Conservation (phyloP, 768 basidiomycete genomes). For the Gloeostereum incarnatum region DNA sequence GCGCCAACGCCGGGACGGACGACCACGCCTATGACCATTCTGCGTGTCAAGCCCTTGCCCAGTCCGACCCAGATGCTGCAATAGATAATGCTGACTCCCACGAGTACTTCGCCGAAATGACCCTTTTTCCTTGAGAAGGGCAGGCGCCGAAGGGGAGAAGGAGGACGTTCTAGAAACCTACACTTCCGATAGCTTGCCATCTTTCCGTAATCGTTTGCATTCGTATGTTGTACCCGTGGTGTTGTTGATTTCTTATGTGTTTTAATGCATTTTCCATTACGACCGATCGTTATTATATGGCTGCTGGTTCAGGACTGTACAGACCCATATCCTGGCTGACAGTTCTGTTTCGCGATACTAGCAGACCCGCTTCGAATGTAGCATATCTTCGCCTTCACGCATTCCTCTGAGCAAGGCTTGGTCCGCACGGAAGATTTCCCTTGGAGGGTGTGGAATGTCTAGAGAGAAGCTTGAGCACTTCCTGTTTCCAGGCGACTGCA, state of each 20-base stretch:
- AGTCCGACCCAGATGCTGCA: slow-evolving; percentile 18
- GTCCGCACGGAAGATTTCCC: slow-evolving; percentile 57
- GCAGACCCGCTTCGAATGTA: slow-evolving; percentile 72
- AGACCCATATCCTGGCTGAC: slow-evolving; percentile 54
- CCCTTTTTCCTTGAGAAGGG: no score
- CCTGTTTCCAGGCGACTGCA: neutral
- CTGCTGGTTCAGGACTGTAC: slow-evolving; percentile 26
- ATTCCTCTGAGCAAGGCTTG: slow-evolving; percentile 48
- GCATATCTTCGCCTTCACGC: slow-evolving; percentile 61
- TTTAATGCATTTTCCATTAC: no score
- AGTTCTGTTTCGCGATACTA: slow-evolving; percentile 50
- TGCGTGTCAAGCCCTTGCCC: slow-evolving; percentile 17
- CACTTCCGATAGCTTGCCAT: no score
- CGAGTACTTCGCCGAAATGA: slow-evolving; percentile 31
- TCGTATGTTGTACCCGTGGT: no score
- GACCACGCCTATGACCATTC: slow-evolving; percentile 23
- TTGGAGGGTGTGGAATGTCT: slow-evolving; percentile 65
- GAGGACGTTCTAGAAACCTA: no score
- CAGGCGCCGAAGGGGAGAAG: no score
- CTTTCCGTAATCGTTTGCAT: no score
- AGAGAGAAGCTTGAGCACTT: slow-evolving; percentile 5
- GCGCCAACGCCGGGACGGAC: slow-evolving; percentile 17
- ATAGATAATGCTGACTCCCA: slow-evolving; percentile 24
- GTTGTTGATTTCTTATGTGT: no score
- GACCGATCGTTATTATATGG: slow-evolving; percentile 23